Conservation (phyloP, 768 basidiomycete species). For the Mycena galericulata region DNA sequence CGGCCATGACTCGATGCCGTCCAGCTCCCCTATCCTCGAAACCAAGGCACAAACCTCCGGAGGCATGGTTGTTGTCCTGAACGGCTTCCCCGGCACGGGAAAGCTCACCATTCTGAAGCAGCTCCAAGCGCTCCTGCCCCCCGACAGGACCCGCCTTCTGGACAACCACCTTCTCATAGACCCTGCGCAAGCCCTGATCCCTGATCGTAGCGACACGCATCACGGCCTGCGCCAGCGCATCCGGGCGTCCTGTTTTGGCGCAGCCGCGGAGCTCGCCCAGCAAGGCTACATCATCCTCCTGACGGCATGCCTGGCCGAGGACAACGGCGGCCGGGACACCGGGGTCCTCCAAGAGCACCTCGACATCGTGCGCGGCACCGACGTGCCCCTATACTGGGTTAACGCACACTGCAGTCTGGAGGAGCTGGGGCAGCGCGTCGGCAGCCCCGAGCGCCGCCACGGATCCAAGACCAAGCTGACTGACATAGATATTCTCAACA, state of each 20-base stretch:
- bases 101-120: constrained; percentile 7
- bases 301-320: constrained; percentile 7
- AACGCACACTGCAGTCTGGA: constrained; percentile 1
- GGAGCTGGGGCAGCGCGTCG: neutral
- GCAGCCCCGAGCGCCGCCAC: constrained; percentile 3
- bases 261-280: neutral
- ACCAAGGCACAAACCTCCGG: neutral
- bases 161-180: constrained; percentile 14
- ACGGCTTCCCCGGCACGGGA: constrained; percentile 13
- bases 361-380: constrained; percentile 5
- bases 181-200: neutral
- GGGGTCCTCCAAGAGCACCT: constrained; percentile 11
- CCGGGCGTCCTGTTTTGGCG: neutral
- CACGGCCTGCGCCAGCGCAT: constrained; percentile 10
- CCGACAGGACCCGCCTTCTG: constrained; percentile 1
- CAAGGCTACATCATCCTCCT: neutral
- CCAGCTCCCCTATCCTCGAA: constrained; percentile 1
- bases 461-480: constrained; percentile 5
- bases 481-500: neutral
- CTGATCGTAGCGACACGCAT: neutral
- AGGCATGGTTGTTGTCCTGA: constrained; percentile 8
- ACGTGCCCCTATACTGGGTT: constrained; percentile 2
- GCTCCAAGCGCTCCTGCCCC: neutral
- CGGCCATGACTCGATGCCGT: constrained; percentile 1
- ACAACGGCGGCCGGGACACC: constrained; percentile 1